Percentiles rank a stretch among this genome's conserved stretches.
These are phyloP conservation scores for Botrytis tulipae DNA, from an alignment of 2,329 filamentous ascomycete genomes.

Conservation along the genomic window DNA sequence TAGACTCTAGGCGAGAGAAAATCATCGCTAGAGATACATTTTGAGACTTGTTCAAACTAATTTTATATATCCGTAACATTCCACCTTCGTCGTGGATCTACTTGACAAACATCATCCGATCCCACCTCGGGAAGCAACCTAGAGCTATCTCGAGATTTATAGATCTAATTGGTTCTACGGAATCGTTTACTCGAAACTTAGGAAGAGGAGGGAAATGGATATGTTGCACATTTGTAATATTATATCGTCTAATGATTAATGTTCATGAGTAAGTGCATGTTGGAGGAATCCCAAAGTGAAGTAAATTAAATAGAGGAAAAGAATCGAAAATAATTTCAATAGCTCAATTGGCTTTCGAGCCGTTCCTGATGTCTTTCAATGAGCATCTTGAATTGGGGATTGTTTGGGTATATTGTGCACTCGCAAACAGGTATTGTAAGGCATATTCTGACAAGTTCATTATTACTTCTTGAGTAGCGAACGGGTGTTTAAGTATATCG, in stretches of 20 bases:
- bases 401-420: background rate
- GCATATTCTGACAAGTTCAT: background rate
- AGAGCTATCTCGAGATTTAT: background rate
- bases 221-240: background rate
- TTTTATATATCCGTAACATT: background rate
- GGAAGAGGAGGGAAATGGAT: background rate
- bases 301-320: background rate
- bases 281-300: background rate
- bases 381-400: background rate
- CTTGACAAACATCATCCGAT: background rate
- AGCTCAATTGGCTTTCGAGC: background rate
- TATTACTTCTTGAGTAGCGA: background rate
- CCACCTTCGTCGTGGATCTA: background rate
- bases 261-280: rapidly evolving
- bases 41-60: background rate
- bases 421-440: background rate
- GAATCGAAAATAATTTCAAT: background rate
- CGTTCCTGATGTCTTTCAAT: background rate
- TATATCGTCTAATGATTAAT: background rate
- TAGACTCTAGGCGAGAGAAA: background rate
- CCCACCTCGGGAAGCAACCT: too few relatives aligned
- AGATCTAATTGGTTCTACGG: background rate
- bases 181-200: background rate
- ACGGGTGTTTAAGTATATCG: background rate
- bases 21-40: background rate